phyloP scores from a whole-genome alignment of 2,329 filamentous ascomycete species.

The Arthrobotrys pseudoclavata region DNA sequence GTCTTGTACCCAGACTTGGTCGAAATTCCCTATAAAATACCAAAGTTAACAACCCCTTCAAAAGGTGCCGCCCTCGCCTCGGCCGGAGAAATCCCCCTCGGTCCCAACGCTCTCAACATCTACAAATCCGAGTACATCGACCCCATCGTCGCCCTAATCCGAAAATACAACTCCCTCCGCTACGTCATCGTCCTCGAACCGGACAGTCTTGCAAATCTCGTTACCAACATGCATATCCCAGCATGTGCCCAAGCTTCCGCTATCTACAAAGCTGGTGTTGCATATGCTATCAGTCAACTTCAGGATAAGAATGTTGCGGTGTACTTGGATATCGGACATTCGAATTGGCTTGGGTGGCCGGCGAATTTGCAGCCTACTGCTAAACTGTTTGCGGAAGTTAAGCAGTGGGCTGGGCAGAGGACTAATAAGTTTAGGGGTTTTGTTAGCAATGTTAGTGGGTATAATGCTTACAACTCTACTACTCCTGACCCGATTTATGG shows the following conservation, averaged over 20 bases:
- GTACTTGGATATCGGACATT: conserved; percentile 68
- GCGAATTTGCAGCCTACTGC: conserved; percentile 68
- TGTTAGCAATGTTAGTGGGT: conserved; percentile 73
- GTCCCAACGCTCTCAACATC: conserved; percentile 69
- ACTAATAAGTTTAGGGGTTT: conserved; percentile 69
- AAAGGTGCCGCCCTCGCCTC: conserved; percentile 69
- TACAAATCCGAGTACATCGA: conserved; percentile 71
- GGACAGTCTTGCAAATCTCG: conserved; percentile 68
- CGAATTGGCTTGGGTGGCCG: conserved; percentile 68
- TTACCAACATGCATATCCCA: conserved; percentile 66
- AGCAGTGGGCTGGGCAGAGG: conserved; percentile 69
- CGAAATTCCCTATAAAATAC: too few species aligned
- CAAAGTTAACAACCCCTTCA: conserved; percentile 5
- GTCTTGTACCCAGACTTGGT: too few species aligned
- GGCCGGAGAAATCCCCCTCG: conserved; percentile 71
- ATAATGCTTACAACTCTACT: conserved; percentile 68
- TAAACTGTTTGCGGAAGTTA: conserved; percentile 68
- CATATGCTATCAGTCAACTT: conserved; percentile 67
- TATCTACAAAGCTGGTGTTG: conserved; percentile 67
- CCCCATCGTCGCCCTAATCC: conserved; percentile 67
- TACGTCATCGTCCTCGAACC: conserved; percentile 69
- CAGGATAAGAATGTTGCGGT: conserved; percentile 66
- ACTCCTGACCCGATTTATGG: conserved; percentile 64
- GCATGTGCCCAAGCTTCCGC: conserved; percentile 66
- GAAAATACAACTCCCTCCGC: conserved; percentile 61